phyloP scores from a whole-genome alignment of 2,329 filamentous ascomycete genomes.

The Fusarium sororula region DNA sequence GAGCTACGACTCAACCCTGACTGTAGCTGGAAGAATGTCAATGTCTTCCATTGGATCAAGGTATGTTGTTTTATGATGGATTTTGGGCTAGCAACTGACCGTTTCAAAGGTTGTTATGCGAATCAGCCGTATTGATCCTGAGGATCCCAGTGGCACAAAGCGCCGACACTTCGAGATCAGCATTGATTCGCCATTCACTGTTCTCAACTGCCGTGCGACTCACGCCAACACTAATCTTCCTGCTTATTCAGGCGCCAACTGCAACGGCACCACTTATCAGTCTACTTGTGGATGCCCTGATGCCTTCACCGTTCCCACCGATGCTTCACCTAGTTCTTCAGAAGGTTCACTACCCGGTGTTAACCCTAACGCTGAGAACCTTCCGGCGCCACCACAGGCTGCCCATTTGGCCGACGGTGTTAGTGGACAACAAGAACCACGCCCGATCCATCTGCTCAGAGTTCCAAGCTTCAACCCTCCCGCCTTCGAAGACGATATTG shows the following conservation, averaged over 20 bases:
- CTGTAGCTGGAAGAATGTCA: conserved; percentile 92
- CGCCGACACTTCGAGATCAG: conserved; percentile 94
- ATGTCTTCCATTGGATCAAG: conserved; percentile 97
- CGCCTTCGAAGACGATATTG: conserved; percentile 79
- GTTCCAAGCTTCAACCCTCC: conserved; percentile 89
- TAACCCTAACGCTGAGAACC: conserved; percentile 48
- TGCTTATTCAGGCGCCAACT: conserved; percentile 71
- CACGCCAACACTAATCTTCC: conserved; percentile 88
- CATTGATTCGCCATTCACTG: conserved; percentile 94
- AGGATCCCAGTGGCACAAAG: conserved; percentile 75
- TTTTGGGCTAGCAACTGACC: background rate
- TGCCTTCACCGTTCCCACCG: conserved; percentile 60
- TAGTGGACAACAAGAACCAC: conserved; percentile 51
- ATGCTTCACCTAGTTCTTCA: conserved; percentile 74
- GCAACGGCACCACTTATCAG: conserved; percentile 55
- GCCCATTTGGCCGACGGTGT: conserved; percentile 56
- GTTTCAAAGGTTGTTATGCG: conserved; percentile 82
- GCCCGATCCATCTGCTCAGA: conserved; percentile 86
- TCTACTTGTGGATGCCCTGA: conserved; percentile 65
- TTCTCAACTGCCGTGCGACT: conserved; percentile 92
- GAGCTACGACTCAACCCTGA: conserved; percentile 79
- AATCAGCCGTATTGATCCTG: conserved; percentile 82
- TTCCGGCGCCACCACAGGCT: conserved; percentile 63
- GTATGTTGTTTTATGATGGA: conserved; percentile 55
- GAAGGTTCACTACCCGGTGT: conserved; percentile 56